phyloP scores from a whole-genome alignment of 2,329 filamentous ascomycete genomes.

The Sporothrix inflata region DNA sequence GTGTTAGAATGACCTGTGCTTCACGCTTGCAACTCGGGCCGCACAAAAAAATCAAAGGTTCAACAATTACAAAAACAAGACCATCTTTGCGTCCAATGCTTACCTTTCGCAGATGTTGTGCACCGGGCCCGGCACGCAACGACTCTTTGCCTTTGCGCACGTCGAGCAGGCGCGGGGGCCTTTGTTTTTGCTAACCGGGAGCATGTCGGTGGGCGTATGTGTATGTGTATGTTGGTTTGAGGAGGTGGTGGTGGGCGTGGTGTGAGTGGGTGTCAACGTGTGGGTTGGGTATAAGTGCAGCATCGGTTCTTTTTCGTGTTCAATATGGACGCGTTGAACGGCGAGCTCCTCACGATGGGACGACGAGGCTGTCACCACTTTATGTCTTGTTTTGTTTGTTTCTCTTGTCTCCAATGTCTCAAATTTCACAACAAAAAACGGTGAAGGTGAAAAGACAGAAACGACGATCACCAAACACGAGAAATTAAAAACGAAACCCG shows the following conservation, averaged over 20 bases:
- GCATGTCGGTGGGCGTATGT: background rate
- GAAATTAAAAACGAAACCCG: background rate
- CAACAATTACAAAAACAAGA: background rate
- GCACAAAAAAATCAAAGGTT: background rate
- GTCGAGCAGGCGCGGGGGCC: constrained; percentile 55
- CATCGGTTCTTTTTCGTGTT: background rate
- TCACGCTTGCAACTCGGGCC: background rate
- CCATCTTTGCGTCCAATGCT: constrained; percentile 27
- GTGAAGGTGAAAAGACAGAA: background rate
- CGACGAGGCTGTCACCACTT: background rate
- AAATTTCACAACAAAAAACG: background rate
- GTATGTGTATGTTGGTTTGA: background rate
- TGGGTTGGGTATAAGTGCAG: background rate
- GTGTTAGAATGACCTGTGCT: background rate
- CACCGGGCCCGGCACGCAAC: constrained; percentile 51
- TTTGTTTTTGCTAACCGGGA: constrained; percentile 37
- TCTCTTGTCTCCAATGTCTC: background rate
- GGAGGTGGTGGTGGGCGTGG: background rate
- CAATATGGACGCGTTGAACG: background rate
- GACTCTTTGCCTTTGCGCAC: constrained; percentile 57
- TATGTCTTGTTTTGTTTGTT: background rate
- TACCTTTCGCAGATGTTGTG: constrained; percentile 54
- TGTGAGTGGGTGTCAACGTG: background rate
- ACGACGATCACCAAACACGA: background rate
- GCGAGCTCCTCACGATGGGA: too few relatives aligned